Percentiles rank a stretch among this genome's conserved stretches.
These are phyloP conservation scores for Pleurotus djamor DNA, from an alignment of 768 basidiomycete species.

Conservation along the genomic window DNA sequence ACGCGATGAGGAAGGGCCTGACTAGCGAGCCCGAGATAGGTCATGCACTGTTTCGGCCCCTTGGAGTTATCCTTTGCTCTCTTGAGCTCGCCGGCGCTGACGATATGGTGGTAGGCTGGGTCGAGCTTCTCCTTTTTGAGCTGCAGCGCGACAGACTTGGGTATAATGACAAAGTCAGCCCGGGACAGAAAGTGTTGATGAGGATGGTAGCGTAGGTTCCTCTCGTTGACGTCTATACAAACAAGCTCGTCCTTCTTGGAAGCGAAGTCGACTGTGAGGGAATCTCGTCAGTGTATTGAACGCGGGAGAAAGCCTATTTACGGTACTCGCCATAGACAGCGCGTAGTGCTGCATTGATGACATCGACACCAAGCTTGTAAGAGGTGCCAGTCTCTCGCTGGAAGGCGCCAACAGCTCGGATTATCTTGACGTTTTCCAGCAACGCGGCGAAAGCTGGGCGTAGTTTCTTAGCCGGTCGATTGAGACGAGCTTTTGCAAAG, in stretches of 20 bases:
- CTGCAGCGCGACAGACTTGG: not conserved
- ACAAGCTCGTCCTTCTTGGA: not conserved
- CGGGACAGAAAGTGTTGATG: not conserved
- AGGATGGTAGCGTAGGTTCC: not conserved
- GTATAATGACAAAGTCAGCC: not conserved
- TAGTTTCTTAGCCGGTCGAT: not conserved
- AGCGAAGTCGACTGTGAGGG: not conserved
- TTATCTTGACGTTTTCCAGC: not conserved
- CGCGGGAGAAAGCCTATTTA: not conserved
- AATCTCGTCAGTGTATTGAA: not conserved
- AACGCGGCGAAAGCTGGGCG: not conserved
- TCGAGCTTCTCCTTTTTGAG: not conserved
- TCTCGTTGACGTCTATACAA: not conserved
- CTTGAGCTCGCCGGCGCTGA: constrained; percentile 5
- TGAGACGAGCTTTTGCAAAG: not conserved
- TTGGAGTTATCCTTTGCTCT: not conserved
- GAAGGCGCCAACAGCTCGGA: not conserved
- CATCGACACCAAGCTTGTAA: not conserved
- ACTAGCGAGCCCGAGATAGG: constrained; percentile 8
- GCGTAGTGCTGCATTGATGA: not conserved
- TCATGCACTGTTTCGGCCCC: constrained; percentile 5
- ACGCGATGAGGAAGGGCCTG: constrained; percentile 10
- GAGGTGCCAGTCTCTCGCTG: not conserved
- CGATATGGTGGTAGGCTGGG: constrained; percentile 4
- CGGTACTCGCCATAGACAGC: not conserved